Conservation (phyloP, 2,329 filamentous ascomycete genomes). For the Microdochium paspali region DNA sequence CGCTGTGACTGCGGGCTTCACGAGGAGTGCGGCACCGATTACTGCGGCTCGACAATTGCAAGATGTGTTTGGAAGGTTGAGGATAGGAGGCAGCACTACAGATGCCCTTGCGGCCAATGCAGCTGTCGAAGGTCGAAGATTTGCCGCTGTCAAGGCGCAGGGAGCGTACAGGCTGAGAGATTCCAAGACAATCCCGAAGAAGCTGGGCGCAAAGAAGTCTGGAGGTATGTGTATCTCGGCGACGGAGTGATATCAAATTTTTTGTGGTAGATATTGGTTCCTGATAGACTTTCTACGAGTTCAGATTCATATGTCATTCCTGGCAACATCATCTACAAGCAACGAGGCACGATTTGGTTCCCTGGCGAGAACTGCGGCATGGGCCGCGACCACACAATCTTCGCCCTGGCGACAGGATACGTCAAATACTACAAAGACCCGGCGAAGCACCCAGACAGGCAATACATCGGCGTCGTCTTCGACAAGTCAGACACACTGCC, state of each 20-base stretch:
- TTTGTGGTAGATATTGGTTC: neutral
- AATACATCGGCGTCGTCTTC: constrained; percentile 92
- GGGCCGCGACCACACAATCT: constrained; percentile 94
- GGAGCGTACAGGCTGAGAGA: constrained; percentile 57
- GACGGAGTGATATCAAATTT: no score
- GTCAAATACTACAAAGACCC: constrained; percentile 97
- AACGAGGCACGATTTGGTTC: constrained; percentile 90
- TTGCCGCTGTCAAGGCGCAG: constrained; percentile 54
- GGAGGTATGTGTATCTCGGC: constrained; percentile 53
- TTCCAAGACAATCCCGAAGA: constrained; percentile 60
- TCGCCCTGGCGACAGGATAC: constrained; percentile 74
- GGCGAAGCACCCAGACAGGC: constrained; percentile 67
- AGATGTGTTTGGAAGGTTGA: constrained; percentile 18
- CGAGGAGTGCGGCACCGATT: constrained; percentile 2
- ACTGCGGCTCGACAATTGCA: constrained; percentile 22
- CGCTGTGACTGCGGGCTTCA: constrained; percentile 14
- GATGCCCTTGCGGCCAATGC: constrained; percentile 16
- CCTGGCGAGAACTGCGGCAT: constrained; percentile 93
- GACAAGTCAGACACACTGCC: constrained; percentile 74
- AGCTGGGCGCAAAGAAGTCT: constrained; percentile 87
- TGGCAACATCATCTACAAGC: constrained; percentile 96
- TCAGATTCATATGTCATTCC: constrained; percentile 85
- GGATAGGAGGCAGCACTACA: constrained; percentile 12
- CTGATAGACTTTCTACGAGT: neutral
- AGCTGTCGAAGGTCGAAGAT: constrained; percentile 38